These are phyloP conservation scores for Silybum marianum DNA, from an alignment of 129 eudicot genomes.

Conservation along the genomic window DNA sequence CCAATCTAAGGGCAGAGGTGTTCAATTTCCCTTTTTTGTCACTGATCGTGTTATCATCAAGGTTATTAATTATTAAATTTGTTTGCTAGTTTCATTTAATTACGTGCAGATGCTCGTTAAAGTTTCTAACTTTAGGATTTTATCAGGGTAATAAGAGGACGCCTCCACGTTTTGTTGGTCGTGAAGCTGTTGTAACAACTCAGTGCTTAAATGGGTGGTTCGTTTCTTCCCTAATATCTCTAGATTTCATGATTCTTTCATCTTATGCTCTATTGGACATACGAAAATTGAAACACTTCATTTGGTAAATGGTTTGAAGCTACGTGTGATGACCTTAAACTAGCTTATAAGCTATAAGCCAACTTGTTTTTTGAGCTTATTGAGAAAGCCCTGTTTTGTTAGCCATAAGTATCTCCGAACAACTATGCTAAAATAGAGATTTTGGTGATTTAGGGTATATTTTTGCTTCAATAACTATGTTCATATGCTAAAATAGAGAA, in stretches of 20 bases:
- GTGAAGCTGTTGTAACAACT: conserved; percentile 89
- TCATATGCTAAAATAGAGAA: no score
- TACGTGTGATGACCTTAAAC: not conserved
- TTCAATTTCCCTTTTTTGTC: conserved; percentile 81
- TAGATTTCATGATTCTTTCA: not conserved
- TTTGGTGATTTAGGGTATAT: no score
- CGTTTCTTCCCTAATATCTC: conserved; percentile 4
- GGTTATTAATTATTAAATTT: conserved; percentile 39
- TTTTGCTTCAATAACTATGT: no score
- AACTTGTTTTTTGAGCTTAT: not conserved
- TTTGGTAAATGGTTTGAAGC: not conserved
- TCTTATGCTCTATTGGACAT: not conserved
- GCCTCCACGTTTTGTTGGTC: conserved; percentile 91
- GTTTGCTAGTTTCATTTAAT: not conserved
- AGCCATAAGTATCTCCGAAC: not conserved
- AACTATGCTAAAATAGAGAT: no score
- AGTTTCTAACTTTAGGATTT: not conserved
- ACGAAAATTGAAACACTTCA: not conserved
- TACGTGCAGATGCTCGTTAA: conserved; percentile 5
- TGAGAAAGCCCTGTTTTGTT: not conserved
- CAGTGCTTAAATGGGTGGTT: conserved; percentile 98
- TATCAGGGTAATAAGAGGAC: conserved; percentile 96
- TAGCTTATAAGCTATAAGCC: not conserved
- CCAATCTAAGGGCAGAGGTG: conserved; percentile 72
- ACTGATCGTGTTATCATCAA: conserved; percentile 83